Percentiles rank a stretch among this genome's conserved stretches.
Evolutionary conservation across 2,329 filamentous ascomycete genomes (phyloP).

Genomic region (Eutypa lata): DNA sequence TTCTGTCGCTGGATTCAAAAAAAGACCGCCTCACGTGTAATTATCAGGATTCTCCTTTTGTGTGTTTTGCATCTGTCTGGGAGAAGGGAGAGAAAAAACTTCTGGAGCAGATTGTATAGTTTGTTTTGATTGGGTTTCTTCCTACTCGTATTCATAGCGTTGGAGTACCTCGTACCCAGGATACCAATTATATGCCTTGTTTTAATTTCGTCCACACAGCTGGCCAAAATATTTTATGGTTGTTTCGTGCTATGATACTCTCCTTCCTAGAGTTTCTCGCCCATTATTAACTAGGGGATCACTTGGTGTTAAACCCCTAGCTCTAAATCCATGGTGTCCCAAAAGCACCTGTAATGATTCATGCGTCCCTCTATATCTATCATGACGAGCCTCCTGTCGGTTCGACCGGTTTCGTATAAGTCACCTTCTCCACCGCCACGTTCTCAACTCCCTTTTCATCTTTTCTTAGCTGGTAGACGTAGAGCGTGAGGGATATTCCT

Average conservation of each 20-base stretch:
- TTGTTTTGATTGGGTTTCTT: not conserved
- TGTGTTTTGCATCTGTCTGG: no score
- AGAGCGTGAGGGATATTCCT: slow-evolving; percentile 91
- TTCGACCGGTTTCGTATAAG: slow-evolving; percentile 74
- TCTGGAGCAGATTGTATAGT: not conserved
- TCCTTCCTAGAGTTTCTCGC: not conserved
- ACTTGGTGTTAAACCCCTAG: no score
- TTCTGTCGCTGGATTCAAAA: no score
- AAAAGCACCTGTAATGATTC: no score
- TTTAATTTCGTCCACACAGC: not conserved
- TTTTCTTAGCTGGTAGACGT: slow-evolving; percentile 85
- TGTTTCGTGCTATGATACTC: not conserved
- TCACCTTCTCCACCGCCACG: slow-evolving; percentile 82
- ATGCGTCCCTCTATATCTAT: slow-evolving; percentile 24
- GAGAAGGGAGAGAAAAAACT: no score
- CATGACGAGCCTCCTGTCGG: slow-evolving; percentile 48
- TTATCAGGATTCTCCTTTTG: no score
- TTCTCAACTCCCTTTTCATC: slow-evolving; percentile 74
- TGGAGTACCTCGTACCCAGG: slow-evolving; percentile 19
- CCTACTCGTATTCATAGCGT: slow-evolving; percentile 21
- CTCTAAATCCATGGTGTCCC: no score
- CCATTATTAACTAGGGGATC: not conserved
- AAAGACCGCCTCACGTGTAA: not conserved
- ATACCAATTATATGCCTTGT: slow-evolving; percentile 14
- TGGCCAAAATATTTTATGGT: not conserved